A percentile compares a stretch with the other conserved stretches of the same genome.
Evolutionary conservation across 257 asterid species (phyloP).

Genomic region (Cynanchum wilfordii): DNA sequence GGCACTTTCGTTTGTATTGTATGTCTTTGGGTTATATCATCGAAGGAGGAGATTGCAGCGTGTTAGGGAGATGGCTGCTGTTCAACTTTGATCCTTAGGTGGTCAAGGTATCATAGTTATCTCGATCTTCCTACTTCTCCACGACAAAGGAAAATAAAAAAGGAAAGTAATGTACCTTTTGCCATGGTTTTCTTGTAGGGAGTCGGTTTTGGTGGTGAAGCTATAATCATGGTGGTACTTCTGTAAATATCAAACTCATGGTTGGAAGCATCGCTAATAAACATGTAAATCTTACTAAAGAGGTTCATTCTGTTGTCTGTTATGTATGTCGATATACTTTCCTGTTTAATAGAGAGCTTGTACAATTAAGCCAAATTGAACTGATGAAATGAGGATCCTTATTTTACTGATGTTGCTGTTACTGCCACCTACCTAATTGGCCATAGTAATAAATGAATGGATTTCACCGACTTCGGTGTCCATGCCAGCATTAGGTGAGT

Average conservation of each 20-base stretch:
- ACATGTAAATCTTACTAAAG: not conserved
- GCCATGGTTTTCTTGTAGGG: not conserved
- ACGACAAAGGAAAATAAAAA: not conserved
- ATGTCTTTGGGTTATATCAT: constrained; percentile 40
- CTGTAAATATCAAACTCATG: not conserved
- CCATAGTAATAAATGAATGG: too few species aligned
- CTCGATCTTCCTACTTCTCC: not conserved
- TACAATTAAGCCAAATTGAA: not conserved
- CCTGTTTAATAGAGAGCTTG: not conserved
- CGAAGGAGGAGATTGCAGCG: constrained; percentile 48
- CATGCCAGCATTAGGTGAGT: too few species aligned
- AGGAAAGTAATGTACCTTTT: not conserved
- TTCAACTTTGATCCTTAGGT: constrained; percentile 9
- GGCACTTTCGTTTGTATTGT: constrained; percentile 42
- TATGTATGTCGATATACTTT: not conserved
- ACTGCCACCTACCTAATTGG: not conserved
- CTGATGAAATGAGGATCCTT: not conserved
- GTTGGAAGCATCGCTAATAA: not conserved
- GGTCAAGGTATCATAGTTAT: not conserved
- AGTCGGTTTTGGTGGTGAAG: not conserved
- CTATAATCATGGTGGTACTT: not conserved
- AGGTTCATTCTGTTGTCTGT: constrained; percentile 4
- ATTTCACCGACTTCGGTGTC: too few species aligned
- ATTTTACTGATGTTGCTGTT: not conserved
- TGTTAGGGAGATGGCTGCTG: constrained; percentile 45